Evolutionary conservation across 2,329 filamentous ascomycete species (phyloP), one percentile per base, ranked within the genome.

Genomic region (Amylocarpus encephaloides): DNA sequence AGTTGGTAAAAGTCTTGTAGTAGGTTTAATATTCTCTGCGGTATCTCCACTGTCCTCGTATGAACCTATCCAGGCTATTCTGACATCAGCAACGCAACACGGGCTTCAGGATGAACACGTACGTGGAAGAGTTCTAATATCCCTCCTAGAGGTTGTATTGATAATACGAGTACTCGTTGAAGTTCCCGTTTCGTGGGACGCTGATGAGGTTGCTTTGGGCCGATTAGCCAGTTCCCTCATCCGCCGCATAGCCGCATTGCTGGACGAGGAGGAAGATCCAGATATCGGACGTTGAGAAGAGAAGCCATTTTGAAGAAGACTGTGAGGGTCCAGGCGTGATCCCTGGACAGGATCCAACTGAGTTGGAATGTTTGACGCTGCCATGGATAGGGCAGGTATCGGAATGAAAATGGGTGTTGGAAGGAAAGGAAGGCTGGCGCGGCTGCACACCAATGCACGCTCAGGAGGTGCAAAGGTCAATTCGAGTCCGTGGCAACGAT

Each of bases 41-140:
- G 46, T 41, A 12, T 62, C 57, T 26, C 64, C 57, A 10, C 57
- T 58, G 11, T 62, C 59, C 39, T 66, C 65, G 29, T 56, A 60
- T 4, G 62, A 65, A 29, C 58, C 60, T 51, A 67, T 61, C 65
- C 65, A 67, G 34, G 65, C 65, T 67, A 46, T 42, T 41, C 19
- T 18, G 34, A 13, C 15, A 48, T 63, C 44, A 60, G 51, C 26
- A 47, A 13, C 45, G 43, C 47, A 33, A 9, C 18, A 13, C 15
- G 12, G 12, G n/a, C 32, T 12, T 29, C 18, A 10, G 30, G 39
- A 5, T 30, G 40, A 19, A 9, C 10, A 52, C 63, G 52, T 59
- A 66, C 64, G 53, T 15, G 64, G 64, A 38, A 65, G 55, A 18
- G 61, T 61, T 30, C 64, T 56, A 34, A 62, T 59, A 19, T 53